Base-by-base conservation (phyloP, 83 land plant genomes). In the Larix sibirica region DNA sequence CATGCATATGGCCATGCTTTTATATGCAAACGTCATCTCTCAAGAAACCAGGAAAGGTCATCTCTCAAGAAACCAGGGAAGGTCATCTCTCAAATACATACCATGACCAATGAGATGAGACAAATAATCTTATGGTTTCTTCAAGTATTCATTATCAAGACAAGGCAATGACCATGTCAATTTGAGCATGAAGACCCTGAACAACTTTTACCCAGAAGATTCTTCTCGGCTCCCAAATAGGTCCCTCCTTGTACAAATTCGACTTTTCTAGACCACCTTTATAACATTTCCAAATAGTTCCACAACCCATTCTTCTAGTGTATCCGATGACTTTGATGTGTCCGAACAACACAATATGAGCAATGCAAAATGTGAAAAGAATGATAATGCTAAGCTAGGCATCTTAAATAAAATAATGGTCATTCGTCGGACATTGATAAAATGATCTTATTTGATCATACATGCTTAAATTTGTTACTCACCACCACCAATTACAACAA, bases 401-500 rank as follows among this genome's bases (percentile, higher is more conserved):
- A 4, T 17, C 75, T 18, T 54, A 54, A 54, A 54, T 54, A 54
- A 12, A 54, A 54, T 54, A 54, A 54, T 54, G 16, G 58, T 0
- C 58, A 54, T 54, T 54, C n/a, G n/a, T n/a, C n/a, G n/a, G n/a
- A n/a, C n/a, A n/a, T n/a, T n/a, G n/a, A n/a, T n/a, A n/a, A n/a
- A n/a, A n/a, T n/a, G n/a, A n/a, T n/a, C 40, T 36, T 36, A n/a
- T 36, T 4, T 76, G 3, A 33, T 33, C 28, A 40, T 13, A 71
- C 70, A 54, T 2, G 14, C 23, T 31, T 20, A 36, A 40, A 62
- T 18, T 62, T 80, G 10, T 24, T 54, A 54, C 84, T 84, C 76
- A 97, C 99, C 99, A 86, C 99, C 99, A n/a, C 99, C 97, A 86
- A 97, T 94, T 81, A 97, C 88, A 62, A 90, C 92, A 38, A 97